Base-by-base conservation (phyloP, 306 rosid genomes). In the Gillenia trifoliata region DNA sequence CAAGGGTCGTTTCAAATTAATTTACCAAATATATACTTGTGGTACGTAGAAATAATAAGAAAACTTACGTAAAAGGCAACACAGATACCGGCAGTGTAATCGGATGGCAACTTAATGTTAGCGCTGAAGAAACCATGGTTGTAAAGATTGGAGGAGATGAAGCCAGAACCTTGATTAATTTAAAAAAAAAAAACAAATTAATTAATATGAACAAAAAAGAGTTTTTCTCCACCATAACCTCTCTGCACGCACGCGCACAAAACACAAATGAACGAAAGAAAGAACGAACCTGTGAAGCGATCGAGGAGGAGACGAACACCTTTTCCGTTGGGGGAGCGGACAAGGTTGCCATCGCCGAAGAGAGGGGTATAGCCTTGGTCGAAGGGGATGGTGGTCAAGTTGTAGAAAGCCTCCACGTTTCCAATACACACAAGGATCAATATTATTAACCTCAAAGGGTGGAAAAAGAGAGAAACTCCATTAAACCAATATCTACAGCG, bases 101-200 rank as follows among this genome's bases (percentile, higher is more conserved):
- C 91, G 29, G 96, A 89, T 23, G 99, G 99, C 84, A 95, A 73
- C 77, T 95, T 92, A 77, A 95, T 90, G 8, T 79, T 90, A 0
- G 96, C 97, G 79, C 99, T 95, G 82, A 92, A 92, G 90, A 95
- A 95, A 75, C 96, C 99, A 81, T 95, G 85, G 33, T 84, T 71
- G 79, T 95, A 90, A 86, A 85, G 91, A 59, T 67, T 87, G 13
- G 99, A 92, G 8, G 99, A 90, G 38, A 91, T 88, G 79, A 94
- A 95, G 19, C 99, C 99, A 34, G 99, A 85, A 64, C 99, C 99
- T 90, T 8, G 11, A 64, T 66, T n/a, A 68, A 62, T 15, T 30
- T 55, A 22, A 55, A n/a, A 11, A 38, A 25, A 50, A 34, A 4
- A 47, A 31, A 7, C 16, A 26, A 74, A 30, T 69, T 36, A 31